Conservation (phyloP, 768 basidiomycete genomes). For the Boletellus ananiceps region DNA sequence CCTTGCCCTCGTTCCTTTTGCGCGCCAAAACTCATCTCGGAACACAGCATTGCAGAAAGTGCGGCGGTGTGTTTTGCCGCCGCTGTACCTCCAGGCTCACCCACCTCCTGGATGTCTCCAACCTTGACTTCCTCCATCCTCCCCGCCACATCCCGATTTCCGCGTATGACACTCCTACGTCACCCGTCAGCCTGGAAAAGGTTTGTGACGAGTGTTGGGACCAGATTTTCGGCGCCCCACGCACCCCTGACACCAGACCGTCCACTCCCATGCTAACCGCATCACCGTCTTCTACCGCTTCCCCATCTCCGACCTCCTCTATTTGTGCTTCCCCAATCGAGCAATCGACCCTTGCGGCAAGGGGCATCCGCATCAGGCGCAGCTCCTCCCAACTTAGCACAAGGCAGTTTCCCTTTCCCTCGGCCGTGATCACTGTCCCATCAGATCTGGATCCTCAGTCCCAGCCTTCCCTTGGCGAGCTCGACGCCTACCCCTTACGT, state of each 20-base stretch:
- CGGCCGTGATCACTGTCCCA: slow-evolving; percentile 14
- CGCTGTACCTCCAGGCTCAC: slow-evolving; percentile 58
- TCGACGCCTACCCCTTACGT: slow-evolving; percentile 69
- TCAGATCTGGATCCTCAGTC: slow-evolving; percentile 26
- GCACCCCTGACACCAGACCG: slow-evolving; percentile 37
- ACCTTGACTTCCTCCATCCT: slow-evolving; percentile 65
- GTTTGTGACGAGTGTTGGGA: slow-evolving; percentile 79
- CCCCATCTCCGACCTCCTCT: slow-evolving; percentile 32
- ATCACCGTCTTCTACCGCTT: slow-evolving; percentile 28
- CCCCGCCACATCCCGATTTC: slow-evolving; percentile 62
- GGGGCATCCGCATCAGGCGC: slow-evolving; percentile 18
- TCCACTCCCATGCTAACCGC: slow-evolving; percentile 37
- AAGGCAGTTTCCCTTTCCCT: slow-evolving; percentile 25
- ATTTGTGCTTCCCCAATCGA: slow-evolving; percentile 33
- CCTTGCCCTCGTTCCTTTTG: background rate
- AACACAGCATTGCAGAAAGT: slow-evolving; percentile 75
- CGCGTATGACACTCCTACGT: slow-evolving; percentile 51
- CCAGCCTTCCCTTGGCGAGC: slow-evolving; percentile 59
- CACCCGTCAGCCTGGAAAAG: slow-evolving; percentile 53
- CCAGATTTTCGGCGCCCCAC: slow-evolving; percentile 58
- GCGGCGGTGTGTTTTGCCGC: slow-evolving; percentile 72
- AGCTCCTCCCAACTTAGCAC: slow-evolving; percentile 29
- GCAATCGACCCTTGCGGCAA: slow-evolving; percentile 18
- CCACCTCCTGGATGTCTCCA: slow-evolving; percentile 67
- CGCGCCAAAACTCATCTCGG: slow-evolving; percentile 17